Evolutionary conservation across 2,329 filamentous ascomycete genomes (phyloP).

Genomic region (Waltergamsia citrina): DNA sequence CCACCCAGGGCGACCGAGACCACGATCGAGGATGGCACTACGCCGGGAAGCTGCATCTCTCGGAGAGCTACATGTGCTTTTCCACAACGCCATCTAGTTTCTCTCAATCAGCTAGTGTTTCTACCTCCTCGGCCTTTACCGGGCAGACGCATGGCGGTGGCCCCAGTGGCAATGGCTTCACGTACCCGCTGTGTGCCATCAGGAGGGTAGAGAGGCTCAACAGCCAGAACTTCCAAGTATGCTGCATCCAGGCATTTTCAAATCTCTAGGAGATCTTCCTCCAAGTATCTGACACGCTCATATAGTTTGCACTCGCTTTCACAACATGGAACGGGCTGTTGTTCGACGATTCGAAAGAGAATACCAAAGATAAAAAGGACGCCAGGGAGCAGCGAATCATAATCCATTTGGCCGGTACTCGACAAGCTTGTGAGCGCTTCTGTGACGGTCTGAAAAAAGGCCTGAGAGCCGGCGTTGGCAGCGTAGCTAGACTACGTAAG

Average conservation of each 20-base stretch:
- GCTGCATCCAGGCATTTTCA: too few species aligned
- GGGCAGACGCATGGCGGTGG: slow-evolving; percentile 90
- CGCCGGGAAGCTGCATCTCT: slow-evolving; percentile 84
- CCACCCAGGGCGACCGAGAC: slow-evolving; percentile 60
- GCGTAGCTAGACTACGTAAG: slow-evolving; percentile 73
- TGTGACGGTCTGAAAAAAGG: slow-evolving; percentile 93
- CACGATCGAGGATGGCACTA: slow-evolving; percentile 76
- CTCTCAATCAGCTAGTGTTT: slow-evolving; percentile 66
- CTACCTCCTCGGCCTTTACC: slow-evolving; percentile 74
- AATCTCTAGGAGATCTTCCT: too few species aligned
- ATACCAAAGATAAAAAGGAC: slow-evolving; percentile 31
- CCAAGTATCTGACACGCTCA: not conserved
- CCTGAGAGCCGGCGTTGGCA: slow-evolving; percentile 75
- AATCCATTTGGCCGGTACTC: slow-evolving; percentile 80
- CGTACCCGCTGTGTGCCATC: slow-evolving; percentile 83
- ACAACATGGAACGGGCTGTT: slow-evolving; percentile 84
- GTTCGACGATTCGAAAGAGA: slow-evolving; percentile 43
- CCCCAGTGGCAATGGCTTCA: slow-evolving; percentile 92
- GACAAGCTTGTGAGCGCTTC: slow-evolving; percentile 86
- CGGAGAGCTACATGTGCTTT: slow-evolving; percentile 93
- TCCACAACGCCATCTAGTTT: slow-evolving; percentile 90
- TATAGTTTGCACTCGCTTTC: slow-evolving; percentile 78
- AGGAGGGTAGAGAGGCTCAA: slow-evolving; percentile 86
- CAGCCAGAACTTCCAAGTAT: slow-evolving; percentile 73
- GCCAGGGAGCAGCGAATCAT: slow-evolving; percentile 73